Conservation (phyloP, 371 early-diverging fungal genomes). For the Haplosporangium sp. region DNA sequence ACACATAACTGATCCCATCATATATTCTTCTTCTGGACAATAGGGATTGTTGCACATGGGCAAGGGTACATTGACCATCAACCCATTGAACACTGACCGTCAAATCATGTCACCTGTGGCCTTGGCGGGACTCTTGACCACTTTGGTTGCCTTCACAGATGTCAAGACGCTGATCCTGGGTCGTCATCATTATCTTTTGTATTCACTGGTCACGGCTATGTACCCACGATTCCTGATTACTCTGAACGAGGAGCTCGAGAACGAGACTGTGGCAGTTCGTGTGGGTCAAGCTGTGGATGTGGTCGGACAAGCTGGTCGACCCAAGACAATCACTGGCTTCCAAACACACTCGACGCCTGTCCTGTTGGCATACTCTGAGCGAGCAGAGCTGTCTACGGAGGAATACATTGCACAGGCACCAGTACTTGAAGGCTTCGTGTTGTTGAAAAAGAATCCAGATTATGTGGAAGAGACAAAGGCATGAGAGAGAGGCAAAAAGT, state of each 20-base stretch:
- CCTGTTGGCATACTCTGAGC: constrained; percentile 94
- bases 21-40: not conserved
- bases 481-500: constrained; percentile 13
- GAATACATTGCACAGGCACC: constrained; percentile 88
- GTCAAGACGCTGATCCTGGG: constrained; percentile 88
- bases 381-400: constrained; percentile 98
- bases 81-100: constrained; percentile 94
- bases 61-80: constrained; percentile 96
- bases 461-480: constrained; percentile 80
- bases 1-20: not conserved
- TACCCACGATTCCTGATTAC: constrained; percentile 98
- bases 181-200: constrained; percentile 93
- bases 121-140: constrained; percentile 89
- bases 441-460: constrained; percentile 94
- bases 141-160: constrained; percentile 90
- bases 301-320: constrained; percentile 99
- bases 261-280: constrained; percentile 86
- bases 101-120: constrained; percentile 91
- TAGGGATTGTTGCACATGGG: constrained; percentile 96
- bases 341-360: constrained; percentile 99
- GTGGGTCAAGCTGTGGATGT: constrained; percentile 99
- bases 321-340: constrained; percentile 98
- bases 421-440: constrained; percentile 95
- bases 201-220: constrained; percentile 93
- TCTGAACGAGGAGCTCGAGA: constrained; percentile 86